Evolutionary conservation across 1,139 yeast genomes (phyloP).

Genomic region (Zhuliangozyma blackwelliae): DNA sequence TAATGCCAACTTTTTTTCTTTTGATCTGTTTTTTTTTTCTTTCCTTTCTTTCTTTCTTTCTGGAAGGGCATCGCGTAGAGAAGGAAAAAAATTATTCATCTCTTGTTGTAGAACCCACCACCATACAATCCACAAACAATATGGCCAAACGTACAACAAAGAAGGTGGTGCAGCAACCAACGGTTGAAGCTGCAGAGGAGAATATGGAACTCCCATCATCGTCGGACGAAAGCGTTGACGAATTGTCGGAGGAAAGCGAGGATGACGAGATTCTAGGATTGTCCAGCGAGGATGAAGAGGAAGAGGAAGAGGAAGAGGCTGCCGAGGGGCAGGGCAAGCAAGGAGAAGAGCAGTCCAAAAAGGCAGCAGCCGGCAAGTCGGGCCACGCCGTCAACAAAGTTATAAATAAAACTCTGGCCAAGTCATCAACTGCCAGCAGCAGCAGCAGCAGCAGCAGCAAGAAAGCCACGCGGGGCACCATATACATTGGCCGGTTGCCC

Average conservation of each 20-base stretch:
- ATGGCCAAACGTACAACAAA: slow-evolving; percentile 9
- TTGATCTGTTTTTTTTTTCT: no score
- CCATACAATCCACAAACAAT: neutral
- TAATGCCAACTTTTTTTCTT: no score
- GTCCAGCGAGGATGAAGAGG: slow-evolving; percentile 18
- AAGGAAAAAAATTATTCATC: neutral
- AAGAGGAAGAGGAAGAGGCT: slow-evolving; percentile 18
- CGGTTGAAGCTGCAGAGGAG: slow-evolving; percentile 23
- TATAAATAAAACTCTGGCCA: slow-evolving; percentile 12
- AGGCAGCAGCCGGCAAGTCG: slow-evolving; percentile 4
- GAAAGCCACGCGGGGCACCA: slow-evolving; percentile 49
- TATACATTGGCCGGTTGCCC: slow-evolving; percentile 90
- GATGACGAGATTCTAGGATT: slow-evolving; percentile 22
- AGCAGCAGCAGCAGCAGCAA: slow-evolving; percentile 11
- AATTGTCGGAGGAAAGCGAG: slow-evolving; percentile 16
- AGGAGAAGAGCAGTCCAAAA: slow-evolving; percentile 12
- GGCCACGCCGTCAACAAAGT: slow-evolving; percentile 28
- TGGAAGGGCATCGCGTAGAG: slow-evolving; percentile 5
- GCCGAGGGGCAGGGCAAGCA: slow-evolving; percentile 9
- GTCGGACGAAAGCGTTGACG: slow-evolving; percentile 22
- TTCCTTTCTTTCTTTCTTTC: no score
- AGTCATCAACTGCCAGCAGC: slow-evolving; percentile 6
- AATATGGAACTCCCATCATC: slow-evolving; percentile 31
- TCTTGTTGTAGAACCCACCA: no score
- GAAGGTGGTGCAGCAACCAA: slow-evolving; percentile 11